Evolutionary conservation across 257 asterid genomes (phyloP), one percentile per base, ranked within the genome.

Genomic region (Linderniella brevidens): DNA sequence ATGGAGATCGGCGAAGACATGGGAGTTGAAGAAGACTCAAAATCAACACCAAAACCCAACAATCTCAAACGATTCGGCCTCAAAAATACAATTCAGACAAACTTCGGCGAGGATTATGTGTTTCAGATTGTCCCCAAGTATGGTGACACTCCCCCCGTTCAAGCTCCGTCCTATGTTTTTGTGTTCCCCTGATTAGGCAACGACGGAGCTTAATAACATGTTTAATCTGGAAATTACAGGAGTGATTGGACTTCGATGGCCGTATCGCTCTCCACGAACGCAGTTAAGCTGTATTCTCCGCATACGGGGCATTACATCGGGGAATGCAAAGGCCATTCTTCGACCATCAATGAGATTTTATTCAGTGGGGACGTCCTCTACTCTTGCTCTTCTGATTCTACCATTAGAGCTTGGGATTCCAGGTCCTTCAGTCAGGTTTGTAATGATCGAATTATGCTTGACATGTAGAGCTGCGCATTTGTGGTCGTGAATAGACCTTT

Each of bases 371-470:
- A 78, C 46, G 61, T 85, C 3, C 48, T 90, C 66, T 73, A 82
- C 61, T 80, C 98, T 36, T 79, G 86, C 61, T 85, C 98, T 10
- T 76, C 92, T 7, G 98, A 90, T 64, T 61, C 75, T 17, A 85
- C 93, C 19, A 36, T 90, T 47, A 68, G 94, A 81, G 93, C 93
- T 54, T 90, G 98, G 98, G 98, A 90, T 60, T 65, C 93, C 16
- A 66, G 98, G 75, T 71, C 88, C 42, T 79, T 66, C 55, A 79
- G 73, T 52, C 93, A 84, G 96, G 98, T 77, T 16, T 49, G 14
- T 13, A 8, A 4, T 3, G 15, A 8, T 18, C 8, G 3, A 10
- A 9, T 11, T 39, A 39, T 39, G 43, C 43, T 39, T 10, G 1
- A 13, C 13, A 39, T 39, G 32, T 25, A 25, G 6, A 25, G 32